Percentiles rank a stretch among this genome's conserved stretches.
phyloP scores from a whole-genome alignment of 352 stramenopile species.

The Globisporangium nodosum region DNA sequence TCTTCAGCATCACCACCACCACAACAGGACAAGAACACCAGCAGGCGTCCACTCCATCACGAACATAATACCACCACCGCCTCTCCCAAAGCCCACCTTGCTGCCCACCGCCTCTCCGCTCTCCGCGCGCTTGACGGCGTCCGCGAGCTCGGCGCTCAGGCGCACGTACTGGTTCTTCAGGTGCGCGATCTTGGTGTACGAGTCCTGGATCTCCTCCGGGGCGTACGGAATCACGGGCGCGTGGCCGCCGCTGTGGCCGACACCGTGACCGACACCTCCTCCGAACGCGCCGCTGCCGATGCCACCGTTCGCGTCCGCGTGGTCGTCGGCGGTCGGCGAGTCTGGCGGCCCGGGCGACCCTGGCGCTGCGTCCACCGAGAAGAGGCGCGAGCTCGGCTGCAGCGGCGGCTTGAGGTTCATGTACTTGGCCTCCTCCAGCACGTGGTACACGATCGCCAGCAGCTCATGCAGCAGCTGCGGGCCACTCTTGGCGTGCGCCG shows the following conservation, averaged over 20 bases:
- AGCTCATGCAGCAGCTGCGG: constrained; percentile 61
- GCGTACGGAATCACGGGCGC: constrained; percentile 57
- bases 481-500: constrained; percentile 28
- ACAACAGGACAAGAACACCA: not conserved
- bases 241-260: constrained; percentile 17
- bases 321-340: constrained; percentile 40
- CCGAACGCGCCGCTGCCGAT: constrained; percentile 26
- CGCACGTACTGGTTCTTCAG: constrained; percentile 81
- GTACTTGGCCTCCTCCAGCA: constrained; percentile 78
- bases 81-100: constrained; percentile 1
- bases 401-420: constrained; percentile 83
- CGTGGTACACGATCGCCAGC: constrained; percentile 66
- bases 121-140: constrained; percentile 48
- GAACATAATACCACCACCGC: too few relatives aligned
- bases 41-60: too few relatives aligned
- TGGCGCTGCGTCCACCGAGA: constrained; percentile 44
- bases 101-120: constrained; percentile 7
- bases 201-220: constrained; percentile 84
- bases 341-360: constrained; percentile 21
- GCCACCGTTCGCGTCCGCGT: constrained; percentile 32
- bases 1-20: not conserved
- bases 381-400: constrained; percentile 72
- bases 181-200: constrained; percentile 75
- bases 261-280: constrained; percentile 12
- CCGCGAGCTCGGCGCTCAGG: constrained; percentile 57